Evolutionary conservation across 805 yeast species (phyloP).

Genomic region (Blastobotrys chiropterorum): DNA sequence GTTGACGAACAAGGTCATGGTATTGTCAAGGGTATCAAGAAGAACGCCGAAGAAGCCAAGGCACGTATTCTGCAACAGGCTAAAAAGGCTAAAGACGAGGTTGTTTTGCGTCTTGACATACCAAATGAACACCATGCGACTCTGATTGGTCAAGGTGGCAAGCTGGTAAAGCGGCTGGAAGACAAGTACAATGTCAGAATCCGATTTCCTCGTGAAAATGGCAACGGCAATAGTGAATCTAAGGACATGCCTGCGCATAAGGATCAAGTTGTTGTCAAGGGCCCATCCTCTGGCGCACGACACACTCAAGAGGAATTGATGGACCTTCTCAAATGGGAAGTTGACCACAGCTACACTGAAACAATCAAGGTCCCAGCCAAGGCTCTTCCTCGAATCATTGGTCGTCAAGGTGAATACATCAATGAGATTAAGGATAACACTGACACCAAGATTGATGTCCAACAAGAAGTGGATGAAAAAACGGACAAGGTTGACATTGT

Average conservation of each 20-base stretch:
- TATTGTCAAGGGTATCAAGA: constrained; percentile 67
- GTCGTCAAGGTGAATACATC: constrained; percentile 79
- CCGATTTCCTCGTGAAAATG: constrained; percentile 57
- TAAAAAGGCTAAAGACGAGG: constrained; percentile 79
- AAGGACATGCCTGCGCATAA: constrained; percentile 19
- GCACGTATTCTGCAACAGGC: constrained; percentile 50
- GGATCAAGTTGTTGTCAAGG: constrained; percentile 67
- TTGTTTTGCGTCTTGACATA: constrained; percentile 53
- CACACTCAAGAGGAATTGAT: constrained; percentile 78
- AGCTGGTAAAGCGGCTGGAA: constrained; percentile 75
- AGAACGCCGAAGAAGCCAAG: constrained; percentile 69
- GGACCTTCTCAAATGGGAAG: constrained; percentile 80
- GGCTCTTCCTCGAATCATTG: constrained; percentile 82
- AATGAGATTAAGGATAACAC: constrained; percentile 69
- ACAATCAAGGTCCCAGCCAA: constrained; percentile 60
- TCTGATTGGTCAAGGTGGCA: constrained; percentile 78
- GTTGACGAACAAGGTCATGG: constrained; percentile 56
- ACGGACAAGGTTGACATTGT: constrained; percentile 51
- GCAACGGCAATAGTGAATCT: constrained; percentile 10
- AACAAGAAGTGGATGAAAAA: constrained; percentile 43
- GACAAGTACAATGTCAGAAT: constrained; percentile 81
- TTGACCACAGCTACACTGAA: constrained; percentile 70
- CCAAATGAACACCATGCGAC: constrained; percentile 75
- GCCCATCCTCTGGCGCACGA: constrained; percentile 85
- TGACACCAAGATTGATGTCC: constrained; percentile 41